Evolutionary conservation across 345 rosid genomes (phyloP).

Genomic region (Sisymbrium irio): DNA sequence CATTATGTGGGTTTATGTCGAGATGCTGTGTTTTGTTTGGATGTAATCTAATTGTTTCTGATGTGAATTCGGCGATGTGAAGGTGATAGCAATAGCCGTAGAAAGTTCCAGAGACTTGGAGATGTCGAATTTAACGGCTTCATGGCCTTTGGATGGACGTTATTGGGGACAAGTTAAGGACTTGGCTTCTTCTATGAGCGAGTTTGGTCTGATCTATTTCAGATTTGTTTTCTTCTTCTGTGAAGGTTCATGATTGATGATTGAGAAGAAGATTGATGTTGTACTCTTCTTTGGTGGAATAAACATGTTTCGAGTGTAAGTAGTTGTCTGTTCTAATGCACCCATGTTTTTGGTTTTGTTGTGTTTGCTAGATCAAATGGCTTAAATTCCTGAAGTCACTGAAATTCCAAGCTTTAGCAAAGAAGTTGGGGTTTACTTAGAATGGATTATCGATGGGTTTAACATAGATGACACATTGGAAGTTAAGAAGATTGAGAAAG

Average conservation of each 20-base stretch:
- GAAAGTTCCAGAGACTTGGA: slow-evolving; percentile 43
- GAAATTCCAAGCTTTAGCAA: slow-evolving; percentile 85
- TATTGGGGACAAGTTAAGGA: slow-evolving; percentile 87
- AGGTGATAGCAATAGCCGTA: slow-evolving; percentile 47
- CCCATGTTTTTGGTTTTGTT: background rate
- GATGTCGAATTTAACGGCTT: slow-evolving; percentile 72
- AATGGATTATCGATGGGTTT: slow-evolving; percentile 64
- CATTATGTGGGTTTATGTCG: background rate
- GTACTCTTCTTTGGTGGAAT: background rate
- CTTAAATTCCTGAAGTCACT: slow-evolving; percentile 62
- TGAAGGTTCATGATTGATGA: too few species aligned
- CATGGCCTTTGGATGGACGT: slow-evolving; percentile 93
- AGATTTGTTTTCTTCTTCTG: slow-evolving; percentile 47
- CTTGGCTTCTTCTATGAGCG: slow-evolving; percentile 83
- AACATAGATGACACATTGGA: slow-evolving; percentile 69
- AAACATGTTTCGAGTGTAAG: background rate
- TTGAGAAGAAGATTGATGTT: too few species aligned
- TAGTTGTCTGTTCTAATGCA: background rate
- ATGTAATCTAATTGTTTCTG: background rate
- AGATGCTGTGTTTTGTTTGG: background rate
- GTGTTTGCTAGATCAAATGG: slow-evolving; percentile 62
- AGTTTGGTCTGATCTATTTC: slow-evolving; percentile 75
- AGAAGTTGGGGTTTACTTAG: slow-evolving; percentile 62
- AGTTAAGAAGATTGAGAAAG: slow-evolving; percentile 75
- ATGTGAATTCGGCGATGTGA: too few species aligned